Base-by-base conservation (phyloP, 2,329 filamentous ascomycete genomes). In the Colletotrichum phormii region DNA sequence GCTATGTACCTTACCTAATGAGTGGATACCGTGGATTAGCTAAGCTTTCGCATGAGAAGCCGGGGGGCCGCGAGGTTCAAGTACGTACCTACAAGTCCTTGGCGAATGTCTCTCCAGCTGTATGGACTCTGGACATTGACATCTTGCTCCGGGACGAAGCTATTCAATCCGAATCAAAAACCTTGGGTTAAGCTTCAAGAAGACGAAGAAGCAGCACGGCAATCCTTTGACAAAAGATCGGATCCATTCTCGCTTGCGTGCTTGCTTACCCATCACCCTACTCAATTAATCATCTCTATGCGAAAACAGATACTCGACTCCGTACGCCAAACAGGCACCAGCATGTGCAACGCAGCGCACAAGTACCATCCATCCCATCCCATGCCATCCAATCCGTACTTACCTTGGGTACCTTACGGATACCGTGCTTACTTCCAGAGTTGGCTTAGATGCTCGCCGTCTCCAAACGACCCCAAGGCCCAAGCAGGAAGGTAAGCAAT, bases 401-500 rank as follows among this genome's bases (percentile, higher is more conserved):
- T 42, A 42, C 26, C 26, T 26, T 26, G 26, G 26, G 26, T 26
- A 26, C 26, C 2, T 26, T 26, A 26, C 26, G 26, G 26, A 2
- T 26, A 26, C 26, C 26, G 26, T 13, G 37, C 15, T 15, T 51
- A n/a, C 15, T 68, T 57, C 18, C 49, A 35, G 29, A 42, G 42
- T 11, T 8, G 46, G 42, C 33, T 35, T 55, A 62, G 65, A 18
- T 49, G 35, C n/a, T 55, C 31, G 24, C 35, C 22, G 29, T 57
- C 42, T 49, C 42, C 42, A 49, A 49, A 24, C 24, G 13, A 6
- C 37, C 37, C 37, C 37, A 5, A 42, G 13, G 37, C 67, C 62
- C 61, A 65, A 64, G 22, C 7, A 31, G 65, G 59, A 63, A 72
- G 65, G 65, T 71, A 51, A 29, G 42, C 42, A 49, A n/a, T 49